These are phyloP conservation scores for Harringtonia aguacate DNA, from an alignment of 2,329 filamentous ascomycete genomes.

Conservation along the genomic window DNA sequence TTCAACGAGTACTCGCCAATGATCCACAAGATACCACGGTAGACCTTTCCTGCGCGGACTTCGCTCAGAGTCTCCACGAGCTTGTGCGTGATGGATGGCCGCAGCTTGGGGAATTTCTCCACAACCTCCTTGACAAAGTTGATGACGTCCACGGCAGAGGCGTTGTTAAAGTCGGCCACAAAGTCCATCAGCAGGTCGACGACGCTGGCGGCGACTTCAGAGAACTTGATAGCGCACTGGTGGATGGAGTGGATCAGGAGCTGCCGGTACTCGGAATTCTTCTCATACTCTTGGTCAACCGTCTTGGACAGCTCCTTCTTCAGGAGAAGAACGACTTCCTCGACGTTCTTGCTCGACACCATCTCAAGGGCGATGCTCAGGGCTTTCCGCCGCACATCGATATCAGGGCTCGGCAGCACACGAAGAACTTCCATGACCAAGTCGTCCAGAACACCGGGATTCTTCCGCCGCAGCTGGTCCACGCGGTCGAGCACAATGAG, in stretches of 20 bases:
- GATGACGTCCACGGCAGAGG: constrained; percentile 93
- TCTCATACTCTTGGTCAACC: constrained; percentile 96
- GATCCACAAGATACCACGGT: constrained; percentile 93
- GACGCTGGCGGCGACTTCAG: constrained; percentile 91
- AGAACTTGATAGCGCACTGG: constrained; percentile 98
- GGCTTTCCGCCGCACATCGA: constrained; percentile 90
- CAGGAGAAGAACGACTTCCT: constrained; percentile 88
- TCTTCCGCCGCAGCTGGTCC: constrained; percentile 58
- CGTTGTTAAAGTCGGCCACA: constrained; percentile 95
- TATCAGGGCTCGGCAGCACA: constrained; percentile 87
- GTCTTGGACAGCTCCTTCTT: constrained; percentile 98
- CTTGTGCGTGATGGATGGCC: constrained; percentile 76
- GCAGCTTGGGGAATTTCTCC: constrained; percentile 89
- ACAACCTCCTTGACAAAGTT: constrained; percentile 98
- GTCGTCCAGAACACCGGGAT: constrained; percentile 79
- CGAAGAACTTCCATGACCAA: constrained; percentile 94
- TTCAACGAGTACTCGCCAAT: constrained; percentile 94
- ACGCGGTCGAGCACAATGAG: constrained; percentile 95
- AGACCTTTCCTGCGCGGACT: constrained; percentile 93
- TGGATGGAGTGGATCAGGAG: constrained; percentile 95
- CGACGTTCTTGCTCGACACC: constrained; percentile 98
- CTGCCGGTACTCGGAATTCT: constrained; percentile 91
- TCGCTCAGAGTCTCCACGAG: constrained; percentile 85
- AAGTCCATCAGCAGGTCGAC: constrained; percentile 98
- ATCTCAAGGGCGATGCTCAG: constrained; percentile 87